Conservation (phyloP, 768 basidiomycete genomes). For the Leccinum uliginosum region DNA sequence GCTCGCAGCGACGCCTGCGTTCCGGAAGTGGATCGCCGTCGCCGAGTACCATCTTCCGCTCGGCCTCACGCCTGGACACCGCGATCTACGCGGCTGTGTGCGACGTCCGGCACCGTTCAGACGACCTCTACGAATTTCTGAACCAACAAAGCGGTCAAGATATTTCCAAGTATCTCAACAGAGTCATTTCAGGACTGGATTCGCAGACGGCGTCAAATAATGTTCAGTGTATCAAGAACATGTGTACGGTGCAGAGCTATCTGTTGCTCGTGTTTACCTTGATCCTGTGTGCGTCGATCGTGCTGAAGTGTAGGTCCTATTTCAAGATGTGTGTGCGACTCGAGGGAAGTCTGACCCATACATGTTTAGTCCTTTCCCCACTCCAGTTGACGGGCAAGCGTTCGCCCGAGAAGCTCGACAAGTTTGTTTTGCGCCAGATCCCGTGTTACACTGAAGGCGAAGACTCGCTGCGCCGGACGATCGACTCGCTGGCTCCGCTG, state of each 20-base stretch:
- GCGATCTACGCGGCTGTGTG: constrained; percentile 73
- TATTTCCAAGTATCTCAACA: constrained; percentile 62
- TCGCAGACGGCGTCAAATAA: constrained; percentile 41
- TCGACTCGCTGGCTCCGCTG: constrained; percentile 86
- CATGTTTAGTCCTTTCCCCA: constrained; percentile 73
- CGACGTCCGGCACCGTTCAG: constrained; percentile 75
- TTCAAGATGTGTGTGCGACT: not conserved
- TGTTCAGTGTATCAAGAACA: constrained; percentile 70
- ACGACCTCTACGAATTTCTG: constrained; percentile 82
- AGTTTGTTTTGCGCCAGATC: constrained; percentile 89
- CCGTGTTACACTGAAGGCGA: constrained; percentile 97
- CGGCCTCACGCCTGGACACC: constrained; percentile 53
- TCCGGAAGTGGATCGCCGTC: constrained; percentile 94
- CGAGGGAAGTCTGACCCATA: constrained; percentile 9
- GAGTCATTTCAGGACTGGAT: constrained; percentile 53
- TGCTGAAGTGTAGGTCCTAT: constrained; percentile 71
- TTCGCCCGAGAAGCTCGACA: constrained; percentile 84
- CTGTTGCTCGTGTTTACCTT: constrained; percentile 71
- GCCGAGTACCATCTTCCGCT: constrained; percentile 90
- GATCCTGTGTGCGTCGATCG: constrained; percentile 75
- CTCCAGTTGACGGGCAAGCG: constrained; percentile 82
- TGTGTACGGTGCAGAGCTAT: constrained; percentile 84
- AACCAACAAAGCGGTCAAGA: constrained; percentile 83
- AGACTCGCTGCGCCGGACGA: constrained; percentile 84
- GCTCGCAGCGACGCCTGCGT: constrained; percentile 93